Conservation (phyloP, 371 early-diverging fungal species). For the Mucor sp. region DNA sequence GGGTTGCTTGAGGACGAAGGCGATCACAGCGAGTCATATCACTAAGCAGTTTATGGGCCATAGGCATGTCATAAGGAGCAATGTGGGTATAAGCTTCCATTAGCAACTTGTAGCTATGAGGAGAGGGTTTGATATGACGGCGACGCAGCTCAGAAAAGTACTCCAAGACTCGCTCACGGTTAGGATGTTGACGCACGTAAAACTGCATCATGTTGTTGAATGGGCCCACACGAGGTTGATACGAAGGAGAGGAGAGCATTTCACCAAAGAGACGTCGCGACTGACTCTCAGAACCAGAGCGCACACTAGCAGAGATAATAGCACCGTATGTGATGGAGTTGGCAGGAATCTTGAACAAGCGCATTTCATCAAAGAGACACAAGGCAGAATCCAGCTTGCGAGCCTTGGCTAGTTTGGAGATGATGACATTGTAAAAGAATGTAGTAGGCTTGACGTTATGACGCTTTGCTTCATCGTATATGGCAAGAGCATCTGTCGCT, state of each 20-base stretch:
- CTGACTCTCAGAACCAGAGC: conserved; percentile 59
- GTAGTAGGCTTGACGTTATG: conserved; percentile 61
- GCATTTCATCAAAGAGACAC: conserved; percentile 66
- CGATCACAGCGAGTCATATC: conserved; percentile 51
- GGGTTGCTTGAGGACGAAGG: conserved; percentile 55
- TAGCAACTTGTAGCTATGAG: conserved; percentile 63
- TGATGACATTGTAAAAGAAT: conserved; percentile 69
- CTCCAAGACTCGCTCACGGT: conserved; percentile 53
- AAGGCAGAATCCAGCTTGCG: conserved; percentile 63
- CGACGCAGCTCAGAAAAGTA: conserved; percentile 56
- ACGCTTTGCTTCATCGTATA: conserved; percentile 64
- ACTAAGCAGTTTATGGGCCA: conserved; percentile 54
- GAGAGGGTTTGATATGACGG: conserved; percentile 55
- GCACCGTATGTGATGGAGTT: conserved; percentile 68
- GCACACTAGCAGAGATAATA: conserved; percentile 64
- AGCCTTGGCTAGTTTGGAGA: conserved; percentile 65
- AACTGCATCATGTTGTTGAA: conserved; percentile 73
- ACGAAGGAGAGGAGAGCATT: conserved; percentile 53
- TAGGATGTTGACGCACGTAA: conserved; percentile 62
- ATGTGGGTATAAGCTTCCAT: conserved; percentile 66
- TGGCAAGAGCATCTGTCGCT: conserved; percentile 54
- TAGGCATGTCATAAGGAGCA: conserved; percentile 63
- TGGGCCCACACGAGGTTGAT: conserved; percentile 58
- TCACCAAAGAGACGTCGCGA: conserved; percentile 55
- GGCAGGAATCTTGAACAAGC: conserved; percentile 44